Base-by-base conservation (phyloP, 2,329 filamentous ascomycete species). In the Dichotomopilus funicola region DNA sequence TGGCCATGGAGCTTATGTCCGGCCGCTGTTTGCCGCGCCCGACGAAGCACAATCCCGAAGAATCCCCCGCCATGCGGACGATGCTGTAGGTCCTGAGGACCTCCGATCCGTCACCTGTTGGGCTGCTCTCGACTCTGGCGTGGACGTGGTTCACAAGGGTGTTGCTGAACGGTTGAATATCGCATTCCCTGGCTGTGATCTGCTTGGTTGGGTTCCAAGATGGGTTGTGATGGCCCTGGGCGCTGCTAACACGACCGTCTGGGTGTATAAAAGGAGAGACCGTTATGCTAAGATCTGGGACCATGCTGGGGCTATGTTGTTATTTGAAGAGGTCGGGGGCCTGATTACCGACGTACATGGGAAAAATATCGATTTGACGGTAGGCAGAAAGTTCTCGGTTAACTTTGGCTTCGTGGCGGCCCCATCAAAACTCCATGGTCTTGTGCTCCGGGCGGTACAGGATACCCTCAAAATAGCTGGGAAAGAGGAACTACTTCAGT, bases 381-480 rank as follows among this genome's bases (percentile, higher is more conserved):
- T 68, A 0, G 80, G 79, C 0, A 71, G 80, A 53, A 73, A 72
- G 61, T 71, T 83, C 67, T 66, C 62, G 7, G 66, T 60, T 4
- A 83, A 83, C 65, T 79, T 75, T 64, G 80, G 80, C 1, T 82
- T 83, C 45, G 74, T 83, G 4, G 80, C 78, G 0, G 79, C 79
- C 1, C 75, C 79, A 6, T 66, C 58, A 13, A 65, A 64, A 5
- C 50, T 76, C 6, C 79, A 83, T 57, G 69, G 43, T 0, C 52
- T 60, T 1, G 75, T 83, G 1, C 62, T 82, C 61, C 65, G 62
- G 31, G 66, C 65, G 0, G 68, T 74, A 6, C 68, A 68, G 10
- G 64, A 68, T 7, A 67, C 68, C 0, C 49, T 75, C 37, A 62
- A 58, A 33, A 65, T 68, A n/a, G 59, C 71, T 49, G 68, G 68